Base-by-base conservation (phyloP, 306 rosid genomes). In the Hippophae gyantsensis region DNA sequence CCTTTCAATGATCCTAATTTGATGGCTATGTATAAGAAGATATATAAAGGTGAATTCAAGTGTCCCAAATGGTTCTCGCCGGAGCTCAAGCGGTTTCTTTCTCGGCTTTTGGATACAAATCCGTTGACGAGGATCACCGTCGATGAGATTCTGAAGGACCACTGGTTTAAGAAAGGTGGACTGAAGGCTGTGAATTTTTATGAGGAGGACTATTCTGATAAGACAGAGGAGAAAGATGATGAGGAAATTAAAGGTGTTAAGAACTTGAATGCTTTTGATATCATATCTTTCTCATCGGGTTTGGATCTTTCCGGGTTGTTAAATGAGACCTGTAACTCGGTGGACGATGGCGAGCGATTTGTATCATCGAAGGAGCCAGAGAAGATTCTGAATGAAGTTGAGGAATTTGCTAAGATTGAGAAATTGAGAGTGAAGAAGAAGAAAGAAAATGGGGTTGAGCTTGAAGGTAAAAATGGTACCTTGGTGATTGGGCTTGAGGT, bases 1-100 rank as follows among this genome's bases (percentile, higher is more conserved):
- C 95, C 95, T 2, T 87, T 84, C 52, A 87, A 84, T 56, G 89
- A 87, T 27, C 83, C 89, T 0, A 87, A 87, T 54, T 46, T 87
- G 10, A 87, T 87, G 95, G 73, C 61, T 0, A 69, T 87, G 87
- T 87, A 87, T 48, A 82, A 18, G 70, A 87, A 87, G 77, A 87
- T 87, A 56, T 80, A 84, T 61, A 82, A 62, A 1, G 95, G 95
- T 0, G 85, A 82, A 6, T 87, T 68, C 38, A 81, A 82, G 71
- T 80, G 86, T 69, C 93, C 95, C 0, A 74, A 71, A 56, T 87
- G 86, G 86, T 58, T 76, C 64, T 87, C 95, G 23, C 38, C 61
- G 63, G 92, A 84, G 2, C 66, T 87, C 43, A 72, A 49, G 25
- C 55, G 80, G 63, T 76, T 87, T 51, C 9, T 87, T 10, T 69